Evolutionary conservation across 495 filamentous ascomycete species (phyloP).

Genomic region (Rusavskia elegans): DNA sequence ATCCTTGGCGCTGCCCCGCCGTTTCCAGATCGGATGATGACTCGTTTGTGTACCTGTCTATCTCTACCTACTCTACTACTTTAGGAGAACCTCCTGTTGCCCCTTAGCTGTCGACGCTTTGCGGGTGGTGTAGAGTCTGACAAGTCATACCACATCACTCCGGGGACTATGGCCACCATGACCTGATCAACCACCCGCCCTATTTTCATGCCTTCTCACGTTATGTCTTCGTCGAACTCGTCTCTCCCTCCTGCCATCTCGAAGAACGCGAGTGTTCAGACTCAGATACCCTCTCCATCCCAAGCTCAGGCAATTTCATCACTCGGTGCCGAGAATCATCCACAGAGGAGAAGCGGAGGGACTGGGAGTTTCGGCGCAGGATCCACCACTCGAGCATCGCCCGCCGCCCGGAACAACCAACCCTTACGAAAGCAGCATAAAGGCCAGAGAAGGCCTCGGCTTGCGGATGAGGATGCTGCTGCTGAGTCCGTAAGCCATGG

Average conservation of each 20-base stretch:
- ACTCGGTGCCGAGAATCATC: conserved; percentile 28
- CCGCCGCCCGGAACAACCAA: conserved; percentile 56
- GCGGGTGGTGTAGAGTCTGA: too few species aligned
- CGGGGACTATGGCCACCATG: background rate
- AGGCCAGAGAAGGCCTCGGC: conserved; percentile 34
- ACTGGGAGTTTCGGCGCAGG: conserved; percentile 49
- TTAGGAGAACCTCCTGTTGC: too few species aligned
- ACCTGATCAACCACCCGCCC: background rate
- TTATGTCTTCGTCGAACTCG: conserved; percentile 32
- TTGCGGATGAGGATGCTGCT: conserved; percentile 66
- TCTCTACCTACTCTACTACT: background rate
- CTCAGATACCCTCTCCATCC: conserved; percentile 22
- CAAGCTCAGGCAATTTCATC: conserved; percentile 22
- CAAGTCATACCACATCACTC: background rate
- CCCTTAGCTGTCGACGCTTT: too few species aligned
- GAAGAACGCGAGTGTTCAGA: conserved; percentile 29
- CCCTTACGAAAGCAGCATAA: conserved; percentile 58
- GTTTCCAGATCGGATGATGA: background rate
- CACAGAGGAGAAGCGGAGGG: conserved; percentile 44
- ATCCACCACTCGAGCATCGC: conserved; percentile 34
- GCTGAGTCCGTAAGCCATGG: conserved; percentile 51
- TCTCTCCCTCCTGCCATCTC: conserved; percentile 24
- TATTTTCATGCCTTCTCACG: background rate
- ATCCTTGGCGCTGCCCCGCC: background rate
- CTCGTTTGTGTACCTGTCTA: background rate